Percentiles rank a stretch among this genome's conserved stretches.
phyloP scores from a whole-genome alignment of 106 monocot species.

The Allium cepa region DNA sequence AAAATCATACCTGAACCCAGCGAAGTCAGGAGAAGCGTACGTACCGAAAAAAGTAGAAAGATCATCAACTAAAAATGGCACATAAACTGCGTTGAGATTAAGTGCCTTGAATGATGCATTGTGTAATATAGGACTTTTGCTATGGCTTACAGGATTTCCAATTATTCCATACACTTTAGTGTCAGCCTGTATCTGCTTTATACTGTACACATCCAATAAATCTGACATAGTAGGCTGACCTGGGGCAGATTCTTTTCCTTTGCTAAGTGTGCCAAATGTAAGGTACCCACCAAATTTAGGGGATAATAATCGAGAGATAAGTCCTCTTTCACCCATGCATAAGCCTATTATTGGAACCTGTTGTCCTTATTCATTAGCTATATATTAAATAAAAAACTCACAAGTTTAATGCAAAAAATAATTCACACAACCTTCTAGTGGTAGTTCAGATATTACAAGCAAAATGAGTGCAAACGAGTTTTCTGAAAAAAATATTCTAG shows the following conservation, averaged over 20 bases:
- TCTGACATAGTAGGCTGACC: constrained; percentile 87
- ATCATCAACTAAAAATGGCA: constrained; percentile 85
- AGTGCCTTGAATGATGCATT: constrained; percentile 57
- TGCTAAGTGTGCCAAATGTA: constrained; percentile 71
- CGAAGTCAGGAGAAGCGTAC: constrained; percentile 86
- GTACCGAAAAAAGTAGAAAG: constrained; percentile 49
- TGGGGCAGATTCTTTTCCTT: constrained; percentile 78
- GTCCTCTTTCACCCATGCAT: constrained; percentile 81
- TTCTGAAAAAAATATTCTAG: too few species aligned
- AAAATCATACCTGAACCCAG: constrained; percentile 74
- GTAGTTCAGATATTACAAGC: too few species aligned
- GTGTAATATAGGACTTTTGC: constrained; percentile 82
- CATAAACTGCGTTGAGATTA: constrained; percentile 84
- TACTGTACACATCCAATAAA: constrained; percentile 70
- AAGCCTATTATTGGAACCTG: constrained; percentile 95
- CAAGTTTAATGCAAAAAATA: too few species aligned
- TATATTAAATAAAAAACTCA: not conserved
- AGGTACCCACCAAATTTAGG: constrained; percentile 95
- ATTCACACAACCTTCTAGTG: too few species aligned
- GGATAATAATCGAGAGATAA: constrained; percentile 74
- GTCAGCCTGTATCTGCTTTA: constrained; percentile 48
- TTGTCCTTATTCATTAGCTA: constrained; percentile 35
- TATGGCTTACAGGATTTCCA: constrained; percentile 85
- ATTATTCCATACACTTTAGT: constrained; percentile 83
- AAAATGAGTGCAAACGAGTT: too few species aligned